Base-by-base conservation (phyloP, 1,284 basidiomycete species). In the Kwoniella shivajii region DNA sequence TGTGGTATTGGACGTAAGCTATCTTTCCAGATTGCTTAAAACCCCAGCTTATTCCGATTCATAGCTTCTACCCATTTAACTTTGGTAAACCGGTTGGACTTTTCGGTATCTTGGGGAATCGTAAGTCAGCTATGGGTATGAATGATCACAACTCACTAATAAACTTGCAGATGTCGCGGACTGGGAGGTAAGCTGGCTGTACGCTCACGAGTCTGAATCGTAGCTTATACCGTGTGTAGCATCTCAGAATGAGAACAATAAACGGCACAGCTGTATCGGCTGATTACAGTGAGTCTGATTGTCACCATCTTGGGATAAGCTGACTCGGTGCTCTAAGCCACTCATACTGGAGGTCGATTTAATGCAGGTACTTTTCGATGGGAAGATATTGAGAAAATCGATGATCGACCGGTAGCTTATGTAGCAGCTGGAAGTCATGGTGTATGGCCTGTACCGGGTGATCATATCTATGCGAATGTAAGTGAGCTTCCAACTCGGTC, bases 11-110 rank as follows among this genome's bases (percentile, higher is more conserved):
- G 74, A 75, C 74, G 55, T 66, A 42, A 56, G 66, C 39, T 29
- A 11, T 13, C 14, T 1, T 13, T 46, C 27, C 27, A 1, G 18
- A 31, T 4, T 3, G 1, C 26, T 10, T 20, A 24, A 11, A 16
- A 13, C n/a, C 14, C 20, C 6, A 26, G 38, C 58, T 60, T 50
- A 57, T 46, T 22, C 33, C n/a, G 5, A 10, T 3, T 37, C 1
- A n/a, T 50, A 69, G 60, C 2, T 76, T 67, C 66, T 78, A 77
- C 54, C 76, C 76, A 1, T 76, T 70, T 64, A 78, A 78, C 47
- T 65, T 73, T 20, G 76, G 76, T 26, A 78, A 78, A 59, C 56
- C 64, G 7, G 66, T 75, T 2, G 68, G 70, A 16, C 62, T 64
- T 1, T 65, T 77, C 16, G 76, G 76, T 1, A 59, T 70, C 16